Evolutionary conservation across 352 stramenopile genomes (phyloP), one percentile per base, ranked within the genome.

Genomic region (Chrysophaeum taylorii): DNA sequence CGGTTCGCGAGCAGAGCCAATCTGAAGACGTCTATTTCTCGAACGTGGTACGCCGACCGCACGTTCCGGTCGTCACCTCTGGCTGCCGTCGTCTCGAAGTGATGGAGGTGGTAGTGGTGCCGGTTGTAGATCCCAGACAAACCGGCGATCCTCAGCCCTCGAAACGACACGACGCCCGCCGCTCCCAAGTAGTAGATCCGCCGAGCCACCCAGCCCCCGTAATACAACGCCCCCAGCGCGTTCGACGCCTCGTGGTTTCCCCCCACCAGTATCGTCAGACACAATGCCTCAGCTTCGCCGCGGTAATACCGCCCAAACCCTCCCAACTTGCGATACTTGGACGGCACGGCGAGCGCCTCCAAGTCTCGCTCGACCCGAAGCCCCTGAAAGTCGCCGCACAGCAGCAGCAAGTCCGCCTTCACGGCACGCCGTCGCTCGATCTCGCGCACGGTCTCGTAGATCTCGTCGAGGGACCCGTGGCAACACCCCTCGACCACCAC

Each of bases 211-310:
- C 92, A 98, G 15, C 95, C 95, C 31, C 95, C 95, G 76, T 98
- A 98, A 73, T 95, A 88, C 38, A 99, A 83, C 74, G 98, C 93
- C 72, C 97, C 86, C 23, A 98, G 80, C 61, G 96, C 94, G 69
- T 95, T 95, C 14, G 91, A 97, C 21, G 94, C 92, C 78, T 99
- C 95, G 78, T 99, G 95, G 85, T 99, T 99, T 31, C 95, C 95
- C 36, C 94, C 94, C 37, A 99, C 89, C 76, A 98, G 97, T 21
- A 99, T 80, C 1, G 94, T 98, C 38, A 96, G 81, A 64, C 97
- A 88, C 2, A 93, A 93, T 45, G 92, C 94, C 7, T 77, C 75
- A 72, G 93, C 93, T 60, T 87, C 82, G 45, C 92, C 90, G 53
- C 82, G 89, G 78, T 98, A 98, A 78, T 98, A 99, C 69, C 88